phyloP scores from a whole-genome alignment of 805 yeast genomes.

The Yarrowia keelungensis region DNA sequence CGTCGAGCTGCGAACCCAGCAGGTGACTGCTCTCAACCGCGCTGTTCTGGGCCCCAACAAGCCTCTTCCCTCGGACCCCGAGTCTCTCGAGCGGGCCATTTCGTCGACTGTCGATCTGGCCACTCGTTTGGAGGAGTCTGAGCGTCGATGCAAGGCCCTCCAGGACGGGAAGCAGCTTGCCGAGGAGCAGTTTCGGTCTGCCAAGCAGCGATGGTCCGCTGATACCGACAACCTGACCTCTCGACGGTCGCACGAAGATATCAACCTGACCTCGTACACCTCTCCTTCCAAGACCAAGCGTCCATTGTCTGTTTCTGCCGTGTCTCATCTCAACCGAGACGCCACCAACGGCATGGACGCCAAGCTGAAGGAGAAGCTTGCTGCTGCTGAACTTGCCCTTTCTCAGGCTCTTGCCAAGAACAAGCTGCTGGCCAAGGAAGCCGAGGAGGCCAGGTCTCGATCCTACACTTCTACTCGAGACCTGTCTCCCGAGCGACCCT shows the following conservation, averaged over 20 bases:
- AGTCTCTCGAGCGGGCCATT: constrained; percentile 46
- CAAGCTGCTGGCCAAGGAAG: constrained; percentile 28
- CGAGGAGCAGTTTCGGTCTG: constrained; percentile 44
- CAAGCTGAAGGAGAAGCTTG: constrained; percentile 27
- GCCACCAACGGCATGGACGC: constrained; percentile 5
- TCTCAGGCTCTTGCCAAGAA: constrained; percentile 23
- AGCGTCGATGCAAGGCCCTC: constrained; percentile 45
- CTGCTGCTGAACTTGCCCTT: constrained; percentile 8
- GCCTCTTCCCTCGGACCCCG: constrained; percentile 39
- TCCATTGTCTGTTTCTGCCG: constrained; percentile 22
- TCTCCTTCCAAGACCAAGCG: constrained; percentile 32
- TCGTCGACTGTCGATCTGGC: constrained; percentile 54
- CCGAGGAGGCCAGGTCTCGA: not conserved
- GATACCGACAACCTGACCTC: constrained; percentile 33
- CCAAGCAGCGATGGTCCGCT: constrained; percentile 45
- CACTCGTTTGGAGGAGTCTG: constrained; percentile 47
- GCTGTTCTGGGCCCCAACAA: constrained; percentile 40
- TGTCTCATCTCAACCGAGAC: constrained; percentile 28
- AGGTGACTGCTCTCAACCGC: constrained; percentile 42
- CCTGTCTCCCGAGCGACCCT: constrained; percentile 17
- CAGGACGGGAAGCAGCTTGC: constrained; percentile 44
- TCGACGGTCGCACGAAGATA: constrained; percentile 27
- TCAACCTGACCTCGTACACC: constrained; percentile 18
- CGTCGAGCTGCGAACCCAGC: constrained; percentile 42
- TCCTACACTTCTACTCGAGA: not conserved